phyloP scores from a whole-genome alignment of 2,329 filamentous ascomycete genomes.

The Arthrinium puccinioides region DNA sequence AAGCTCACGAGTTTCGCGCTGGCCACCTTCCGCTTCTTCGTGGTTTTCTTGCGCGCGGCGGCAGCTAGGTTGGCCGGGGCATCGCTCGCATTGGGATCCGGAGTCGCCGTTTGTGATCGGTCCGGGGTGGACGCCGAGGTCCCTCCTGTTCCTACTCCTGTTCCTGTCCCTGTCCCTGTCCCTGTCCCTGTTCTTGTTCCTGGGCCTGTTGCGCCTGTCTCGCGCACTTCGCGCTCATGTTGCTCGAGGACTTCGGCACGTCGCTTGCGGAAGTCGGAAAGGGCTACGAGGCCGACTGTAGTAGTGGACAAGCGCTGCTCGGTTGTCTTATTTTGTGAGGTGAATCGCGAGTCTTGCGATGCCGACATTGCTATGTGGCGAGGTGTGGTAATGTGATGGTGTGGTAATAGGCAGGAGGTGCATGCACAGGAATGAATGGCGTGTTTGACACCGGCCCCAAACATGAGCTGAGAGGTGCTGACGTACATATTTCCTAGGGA shows the following conservation, averaged over 20 bases:
- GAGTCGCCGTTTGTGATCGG: slow-evolving; percentile 39
- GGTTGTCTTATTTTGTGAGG: slow-evolving; percentile 66
- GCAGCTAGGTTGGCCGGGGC: too few species aligned
- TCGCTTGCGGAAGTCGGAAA: slow-evolving; percentile 92
- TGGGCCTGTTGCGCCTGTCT: slow-evolving; percentile 39
- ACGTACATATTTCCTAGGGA: too few species aligned
- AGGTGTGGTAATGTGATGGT: too few species aligned
- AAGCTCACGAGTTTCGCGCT: too few species aligned
- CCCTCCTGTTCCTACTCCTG: slow-evolving; percentile 22
- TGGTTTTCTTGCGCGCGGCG: too few species aligned
- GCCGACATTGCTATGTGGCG: background rate
- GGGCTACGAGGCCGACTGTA: slow-evolving; percentile 83
- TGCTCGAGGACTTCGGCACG: slow-evolving; percentile 90
- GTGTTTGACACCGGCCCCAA: too few species aligned
- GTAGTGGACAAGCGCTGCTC: slow-evolving; percentile 77
- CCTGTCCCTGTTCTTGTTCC: background rate
- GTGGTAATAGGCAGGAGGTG: too few species aligned
- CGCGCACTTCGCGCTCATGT: slow-evolving; percentile 74
- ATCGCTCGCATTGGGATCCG: slow-evolving; percentile 31
- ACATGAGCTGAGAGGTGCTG: too few species aligned
- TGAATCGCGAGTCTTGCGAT: slow-evolving; percentile 52
- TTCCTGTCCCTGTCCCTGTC: background rate
- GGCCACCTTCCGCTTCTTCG: too few species aligned
- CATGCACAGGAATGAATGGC: too few species aligned
- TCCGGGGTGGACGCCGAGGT: slow-evolving; percentile 37